Percentiles rank a stretch among this genome's conserved stretches.
Evolutionary conservation across 495 filamentous ascomycete species (phyloP).

Genomic region (Margaritispora aquatica): DNA sequence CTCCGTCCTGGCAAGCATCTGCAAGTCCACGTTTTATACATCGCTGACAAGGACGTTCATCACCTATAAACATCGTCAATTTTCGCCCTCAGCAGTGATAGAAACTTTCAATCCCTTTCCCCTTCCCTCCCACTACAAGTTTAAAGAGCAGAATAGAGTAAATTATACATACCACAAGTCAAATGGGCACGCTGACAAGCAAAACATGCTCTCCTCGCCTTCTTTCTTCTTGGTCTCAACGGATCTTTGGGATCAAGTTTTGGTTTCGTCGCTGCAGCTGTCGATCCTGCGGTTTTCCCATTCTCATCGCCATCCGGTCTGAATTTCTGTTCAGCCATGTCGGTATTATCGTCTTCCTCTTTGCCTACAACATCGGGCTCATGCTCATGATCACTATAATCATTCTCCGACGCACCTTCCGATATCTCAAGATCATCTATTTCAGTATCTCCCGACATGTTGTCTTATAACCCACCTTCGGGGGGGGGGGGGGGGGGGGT

Average conservation of each 20-base stretch:
- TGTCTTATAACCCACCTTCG: constrained; percentile 20
- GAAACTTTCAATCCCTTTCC: neutral
- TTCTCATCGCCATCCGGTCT: constrained; percentile 35
- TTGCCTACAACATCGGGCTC: constrained; percentile 30
- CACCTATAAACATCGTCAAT: too few relatives aligned
- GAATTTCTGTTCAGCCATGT: constrained; percentile 47
- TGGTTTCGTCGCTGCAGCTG: constrained; percentile 43
- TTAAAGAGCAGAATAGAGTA: constrained; percentile 13
- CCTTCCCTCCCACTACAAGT: too few relatives aligned
- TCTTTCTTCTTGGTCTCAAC: constrained; percentile 82
- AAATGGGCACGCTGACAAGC: constrained; percentile 96
- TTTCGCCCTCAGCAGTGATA: too few relatives aligned
- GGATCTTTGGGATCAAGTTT: constrained; percentile 78
- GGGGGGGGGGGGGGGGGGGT: too few relatives aligned
- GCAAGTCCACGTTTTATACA: constrained; percentile 91
- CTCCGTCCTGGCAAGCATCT: constrained; percentile 88
- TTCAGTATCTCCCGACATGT: constrained; percentile 27
- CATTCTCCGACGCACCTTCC: constrained; percentile 47
- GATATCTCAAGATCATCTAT: constrained; percentile 29
- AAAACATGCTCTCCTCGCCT: constrained; percentile 90
- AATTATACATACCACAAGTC: constrained; percentile 93
- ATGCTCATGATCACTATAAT: constrained; percentile 46
- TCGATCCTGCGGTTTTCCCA: constrained; percentile 23
- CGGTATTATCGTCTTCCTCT: constrained; percentile 51
- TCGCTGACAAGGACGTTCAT: constrained; percentile 83